A percentile compares a stretch with the other conserved stretches of the same genome.
These are phyloP conservation scores for Kodamaea anthophila DNA, from an alignment of 1,139 yeast genomes.

Conservation along the genomic window DNA sequence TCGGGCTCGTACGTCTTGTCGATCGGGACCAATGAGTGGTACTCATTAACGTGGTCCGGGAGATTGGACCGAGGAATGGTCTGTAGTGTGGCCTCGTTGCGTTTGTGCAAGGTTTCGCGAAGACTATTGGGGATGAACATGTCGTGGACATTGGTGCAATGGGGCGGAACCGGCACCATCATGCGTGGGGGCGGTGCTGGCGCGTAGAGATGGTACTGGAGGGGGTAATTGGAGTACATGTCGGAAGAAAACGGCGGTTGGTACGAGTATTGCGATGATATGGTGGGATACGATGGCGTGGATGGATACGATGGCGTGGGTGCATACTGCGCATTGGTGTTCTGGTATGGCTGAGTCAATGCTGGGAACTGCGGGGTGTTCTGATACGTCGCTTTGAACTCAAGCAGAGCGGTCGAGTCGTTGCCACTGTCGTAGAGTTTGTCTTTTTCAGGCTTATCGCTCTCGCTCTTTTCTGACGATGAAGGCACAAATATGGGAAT, in stretches of 20 bases:
- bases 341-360: constrained; percentile 16
- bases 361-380: constrained; percentile 29
- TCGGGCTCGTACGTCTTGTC: constrained; percentile 54
- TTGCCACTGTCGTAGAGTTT: constrained; percentile 2
- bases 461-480: constrained; percentile 2
- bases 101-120: constrained; percentile 64
- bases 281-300: constrained; percentile 6
- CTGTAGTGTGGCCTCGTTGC: constrained; percentile 78
- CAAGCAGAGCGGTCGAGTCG: constrained; percentile 12
- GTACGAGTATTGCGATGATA: constrained; percentile 5
- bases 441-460: constrained; percentile 1
- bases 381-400: constrained; percentile 28
- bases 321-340: neutral
- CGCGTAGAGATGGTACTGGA: constrained; percentile 85
- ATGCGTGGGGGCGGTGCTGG: constrained; percentile 81
- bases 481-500: constrained; percentile 54
- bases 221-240: constrained; percentile 42
- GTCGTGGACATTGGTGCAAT: constrained; percentile 63
- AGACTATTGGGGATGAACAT: constrained; percentile 70
- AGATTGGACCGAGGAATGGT: constrained; percentile 53
- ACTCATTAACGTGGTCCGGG: constrained; percentile 74
- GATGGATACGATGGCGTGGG: neutral
- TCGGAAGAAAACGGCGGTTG: constrained; percentile 9
- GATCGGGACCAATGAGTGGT: constrained; percentile 82
- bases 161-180: constrained; percentile 52